These are phyloP conservation scores for Penicillium paxilli DNA, from an alignment of 495 filamentous ascomycete genomes.

Conservation along the genomic window DNA sequence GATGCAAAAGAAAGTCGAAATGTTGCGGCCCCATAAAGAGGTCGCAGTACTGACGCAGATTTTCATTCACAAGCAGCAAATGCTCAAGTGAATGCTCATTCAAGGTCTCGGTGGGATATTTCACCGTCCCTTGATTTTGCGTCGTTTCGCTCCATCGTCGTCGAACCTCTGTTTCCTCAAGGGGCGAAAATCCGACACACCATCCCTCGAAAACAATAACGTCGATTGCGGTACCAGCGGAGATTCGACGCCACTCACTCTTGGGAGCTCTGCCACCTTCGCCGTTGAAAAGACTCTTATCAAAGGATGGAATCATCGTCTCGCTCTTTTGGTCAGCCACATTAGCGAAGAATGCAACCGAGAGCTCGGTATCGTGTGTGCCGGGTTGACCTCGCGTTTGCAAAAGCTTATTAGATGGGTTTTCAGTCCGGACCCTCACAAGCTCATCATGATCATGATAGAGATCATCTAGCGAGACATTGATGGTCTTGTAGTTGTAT, in stretches of 20 bases:
- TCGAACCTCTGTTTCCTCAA: conserved; percentile 1
- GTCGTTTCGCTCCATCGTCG: conserved; percentile 1
- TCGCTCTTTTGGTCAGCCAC: conserved; percentile 1
- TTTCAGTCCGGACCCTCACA: conserved; percentile 1
- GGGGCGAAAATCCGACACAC: conserved; percentile 19
- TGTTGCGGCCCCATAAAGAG: conserved; percentile 15
- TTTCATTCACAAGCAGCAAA: conserved; percentile 7
- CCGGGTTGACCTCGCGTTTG: conserved; percentile 17
- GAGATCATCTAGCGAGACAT: conserved; percentile 17
- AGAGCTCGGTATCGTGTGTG: conserved; percentile 13
- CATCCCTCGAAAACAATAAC: conserved; percentile 20
- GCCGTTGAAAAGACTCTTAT: conserved; percentile 21
- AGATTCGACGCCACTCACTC: conserved; percentile 8
- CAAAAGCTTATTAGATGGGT: conserved; percentile 14
- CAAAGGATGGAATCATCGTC: conserved; percentile 12
- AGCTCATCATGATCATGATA: conserved; percentile 18
- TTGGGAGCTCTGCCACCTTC: conserved; percentile 14
- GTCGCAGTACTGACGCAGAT: conserved; percentile 14
- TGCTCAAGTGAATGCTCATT: conserved; percentile 14
- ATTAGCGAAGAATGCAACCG: conserved; percentile 12
- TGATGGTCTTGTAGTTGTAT: conserved; percentile 11
- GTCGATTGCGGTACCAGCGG: conserved; percentile 4
- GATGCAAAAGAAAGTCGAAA: conserved; percentile 16
- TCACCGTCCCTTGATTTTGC: not conserved
- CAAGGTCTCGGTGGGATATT: conserved; percentile 12